These are phyloP conservation scores for Chaetomiaceae sp. DNA, from an alignment of 2,329 filamentous ascomycete species.

Conservation along the genomic window DNA sequence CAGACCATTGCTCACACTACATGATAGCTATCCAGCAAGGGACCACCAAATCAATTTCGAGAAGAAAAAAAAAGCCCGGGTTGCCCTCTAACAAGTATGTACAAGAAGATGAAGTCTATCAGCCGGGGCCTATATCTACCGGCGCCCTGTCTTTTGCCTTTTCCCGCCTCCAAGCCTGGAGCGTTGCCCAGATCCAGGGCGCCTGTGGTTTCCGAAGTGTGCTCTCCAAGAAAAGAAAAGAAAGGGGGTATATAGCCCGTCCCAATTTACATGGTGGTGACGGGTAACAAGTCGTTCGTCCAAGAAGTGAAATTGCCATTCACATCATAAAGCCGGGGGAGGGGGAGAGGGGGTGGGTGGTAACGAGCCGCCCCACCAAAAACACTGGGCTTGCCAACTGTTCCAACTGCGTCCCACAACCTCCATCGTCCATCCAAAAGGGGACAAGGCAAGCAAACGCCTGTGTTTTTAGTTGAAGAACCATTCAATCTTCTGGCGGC, in stretches of 20 bases:
- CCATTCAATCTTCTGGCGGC: slow-evolving; percentile 42
- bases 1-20: too few relatives aligned
- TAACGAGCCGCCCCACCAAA: too few relatives aligned
- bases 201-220: not conserved
- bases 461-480: slow-evolving; percentile 35
- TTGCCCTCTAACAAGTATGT: slow-evolving; percentile 12
- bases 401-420: too few relatives aligned
- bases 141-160: slow-evolving; percentile 4
- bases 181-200: not conserved
- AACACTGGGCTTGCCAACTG: too few relatives aligned
- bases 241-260: slow-evolving; percentile 12
- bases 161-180: slow-evolving; percentile 13
- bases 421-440: too few relatives aligned
- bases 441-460: not conserved
- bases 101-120: slow-evolving; percentile 15
- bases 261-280: not conserved
- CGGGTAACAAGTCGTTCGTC: not conserved
- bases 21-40: not conserved
- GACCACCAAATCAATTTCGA: slow-evolving; percentile 6
- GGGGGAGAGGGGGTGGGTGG: not conserved
- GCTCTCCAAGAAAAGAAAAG: too few relatives aligned
- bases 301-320: slow-evolving; percentile 8
- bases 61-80: not conserved
- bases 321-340: slow-evolving; percentile 11
- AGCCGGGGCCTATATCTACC: not conserved